Base-by-base conservation (phyloP, 1,284 basidiomycete genomes). In the Moesziomyces parantarcticus region DNA sequence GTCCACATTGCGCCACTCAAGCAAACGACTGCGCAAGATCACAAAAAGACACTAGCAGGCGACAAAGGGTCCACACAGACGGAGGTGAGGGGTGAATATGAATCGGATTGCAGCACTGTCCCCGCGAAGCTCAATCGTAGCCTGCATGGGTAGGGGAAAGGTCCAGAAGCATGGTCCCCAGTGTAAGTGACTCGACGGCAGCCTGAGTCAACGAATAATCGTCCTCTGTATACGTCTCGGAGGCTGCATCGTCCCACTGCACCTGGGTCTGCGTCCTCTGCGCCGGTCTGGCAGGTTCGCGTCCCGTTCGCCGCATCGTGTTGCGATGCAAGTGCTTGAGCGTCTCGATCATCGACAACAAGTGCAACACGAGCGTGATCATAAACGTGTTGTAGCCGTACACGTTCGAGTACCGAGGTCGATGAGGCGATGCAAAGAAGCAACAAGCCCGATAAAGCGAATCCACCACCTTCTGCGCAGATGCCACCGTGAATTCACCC, bases 371-470 rank as follows among this genome's bases (percentile, higher is more conserved):
- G 11, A 69, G 53, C 4, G 66, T 69, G 32, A 69, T 58, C 56
- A 69, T 59, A 29, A 69, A 69, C 2, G 66, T 69, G 57, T 69
- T 69, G 60, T 69, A 69, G 2, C 66, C 66, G 49, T 63, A 69
- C 16, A 63, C 41, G 22, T 63, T 61, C 10, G 56, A 55, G 47
- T 62, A 69, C 5, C 60, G 48, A 1, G 56, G 45, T 7, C 66
- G 56, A 0, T 13, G 40, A 14, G 66, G 48, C 5, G 66, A 69
- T 18, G 47, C 55, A 34, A 69, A 69, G 25, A 63, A 69, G n/a
- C 47, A 42, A 25, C 54, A 61, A 0, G 66, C 59, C 43, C 46
- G 53, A 60, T 60, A 69, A 9, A 69, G 45, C 2, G 66, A 70
- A 20, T 59, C 45, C 46, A 70, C 67, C 0, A 58, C 56, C 48